phyloP scores from a whole-genome alignment of 2,329 filamentous ascomycete species.

The Sphaerostilbella broomeana region DNA sequence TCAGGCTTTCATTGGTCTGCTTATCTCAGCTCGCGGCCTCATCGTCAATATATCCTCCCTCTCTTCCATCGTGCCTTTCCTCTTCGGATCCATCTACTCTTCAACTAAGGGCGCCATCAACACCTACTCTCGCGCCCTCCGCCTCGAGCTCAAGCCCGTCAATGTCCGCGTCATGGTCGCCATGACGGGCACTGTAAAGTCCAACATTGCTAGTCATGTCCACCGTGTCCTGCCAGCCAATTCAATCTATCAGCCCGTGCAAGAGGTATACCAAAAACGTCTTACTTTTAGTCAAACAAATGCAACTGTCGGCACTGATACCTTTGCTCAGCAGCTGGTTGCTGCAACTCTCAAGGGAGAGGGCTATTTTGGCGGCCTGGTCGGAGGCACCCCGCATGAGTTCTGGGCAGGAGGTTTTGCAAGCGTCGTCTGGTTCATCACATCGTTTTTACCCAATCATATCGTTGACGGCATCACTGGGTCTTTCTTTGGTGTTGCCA shows the following conservation, averaged over 20 bases:
- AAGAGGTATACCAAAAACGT: slow-evolving; percentile 39
- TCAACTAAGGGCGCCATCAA: slow-evolving; percentile 50
- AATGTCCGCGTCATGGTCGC: slow-evolving; percentile 51
- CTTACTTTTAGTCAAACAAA: slow-evolving; percentile 44
- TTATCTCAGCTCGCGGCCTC: slow-evolving; percentile 44
- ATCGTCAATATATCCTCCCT: slow-evolving; percentile 51
- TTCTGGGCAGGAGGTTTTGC: slow-evolving; percentile 30
- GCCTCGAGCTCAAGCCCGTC: slow-evolving; percentile 47
- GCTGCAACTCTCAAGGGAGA: slow-evolving; percentile 34
- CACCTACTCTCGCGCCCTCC: slow-evolving; percentile 46
- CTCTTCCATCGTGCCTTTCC: slow-evolving; percentile 43
- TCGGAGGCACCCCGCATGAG: slow-evolving; percentile 30
- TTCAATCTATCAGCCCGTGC: slow-evolving; percentile 42
- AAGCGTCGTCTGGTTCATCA: slow-evolving; percentile 22
- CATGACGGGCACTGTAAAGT: slow-evolving; percentile 47
- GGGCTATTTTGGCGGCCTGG: slow-evolving; percentile 27
- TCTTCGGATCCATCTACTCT: slow-evolving; percentile 48
- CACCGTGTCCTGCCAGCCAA: slow-evolving; percentile 36
- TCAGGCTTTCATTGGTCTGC: slow-evolving; percentile 41
- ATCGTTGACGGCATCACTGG: slow-evolving; percentile 24
- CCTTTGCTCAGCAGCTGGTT: slow-evolving; percentile 39
- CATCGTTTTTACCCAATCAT: slow-evolving; percentile 21
- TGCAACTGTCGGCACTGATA: slow-evolving; percentile 37
- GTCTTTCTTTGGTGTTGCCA: slow-evolving; percentile 24
- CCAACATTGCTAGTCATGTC: slow-evolving; percentile 40